Conservation (phyloP, 2,329 filamentous ascomycete genomes). For the Cyphellophora attinorum region DNA sequence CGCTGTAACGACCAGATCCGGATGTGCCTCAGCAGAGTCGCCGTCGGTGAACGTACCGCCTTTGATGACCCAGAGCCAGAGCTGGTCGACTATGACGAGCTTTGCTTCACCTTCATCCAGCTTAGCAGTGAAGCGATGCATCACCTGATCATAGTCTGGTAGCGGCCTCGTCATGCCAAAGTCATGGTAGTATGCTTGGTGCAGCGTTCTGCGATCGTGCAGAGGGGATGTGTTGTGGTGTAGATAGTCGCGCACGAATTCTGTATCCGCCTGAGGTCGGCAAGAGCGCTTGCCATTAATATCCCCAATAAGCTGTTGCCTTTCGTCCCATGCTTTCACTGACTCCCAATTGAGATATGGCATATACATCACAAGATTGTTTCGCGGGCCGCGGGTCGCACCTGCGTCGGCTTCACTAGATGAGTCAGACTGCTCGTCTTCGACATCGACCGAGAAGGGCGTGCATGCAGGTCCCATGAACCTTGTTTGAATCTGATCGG, state of each 20-base stretch:
- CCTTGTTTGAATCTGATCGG: too few relatives aligned
- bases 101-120: slow-evolving; percentile 10
- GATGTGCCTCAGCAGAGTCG: too few relatives aligned
- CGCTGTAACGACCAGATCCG: slow-evolving; percentile 51
- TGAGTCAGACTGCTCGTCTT: too few relatives aligned
- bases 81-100: slow-evolving; percentile 59
- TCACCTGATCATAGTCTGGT: slow-evolving; percentile 56
- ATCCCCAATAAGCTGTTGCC: slow-evolving; percentile 22
- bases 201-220: slow-evolving; percentile 53
- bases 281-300: slow-evolving; percentile 9
- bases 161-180: slow-evolving; percentile 44
- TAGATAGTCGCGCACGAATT: slow-evolving; percentile 36
- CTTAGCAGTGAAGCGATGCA: slow-evolving; percentile 46
- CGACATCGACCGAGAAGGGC: too few relatives aligned
- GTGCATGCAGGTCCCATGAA: too few relatives aligned
- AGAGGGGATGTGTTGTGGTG: slow-evolving; percentile 37
- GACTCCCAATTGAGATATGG: slow-evolving; percentile 59
- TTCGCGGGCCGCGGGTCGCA: too few relatives aligned
- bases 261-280: slow-evolving; percentile 21
- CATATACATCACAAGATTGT: too few relatives aligned
- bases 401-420: too few relatives aligned
- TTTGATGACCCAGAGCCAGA: slow-evolving; percentile 57
- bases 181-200: slow-evolving; percentile 58
- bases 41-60: too few relatives aligned
- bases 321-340: slow-evolving; percentile 42